These are phyloP conservation scores for Kockiozyma suomiensis DNA, from an alignment of 805 yeast genomes.

Conservation along the genomic window DNA sequence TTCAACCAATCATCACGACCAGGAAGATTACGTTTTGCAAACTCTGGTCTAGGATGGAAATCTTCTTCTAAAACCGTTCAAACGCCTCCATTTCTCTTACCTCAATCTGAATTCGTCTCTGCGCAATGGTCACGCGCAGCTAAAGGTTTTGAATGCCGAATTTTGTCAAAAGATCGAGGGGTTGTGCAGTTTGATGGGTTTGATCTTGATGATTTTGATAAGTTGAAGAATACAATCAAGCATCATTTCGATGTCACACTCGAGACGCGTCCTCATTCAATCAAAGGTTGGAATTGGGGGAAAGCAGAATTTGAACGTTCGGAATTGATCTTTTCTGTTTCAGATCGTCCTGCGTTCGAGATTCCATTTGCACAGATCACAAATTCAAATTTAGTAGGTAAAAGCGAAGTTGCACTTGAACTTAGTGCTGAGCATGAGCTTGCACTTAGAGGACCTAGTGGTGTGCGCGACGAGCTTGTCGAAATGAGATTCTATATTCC, in stretches of 20 bases:
- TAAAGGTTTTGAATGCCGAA: constrained; percentile 84
- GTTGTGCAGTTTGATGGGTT: constrained; percentile 91
- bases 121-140: constrained; percentile 93
- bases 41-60: constrained; percentile 98
- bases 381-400: constrained; percentile 87
- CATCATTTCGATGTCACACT: constrained; percentile 70
- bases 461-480: constrained; percentile 79
- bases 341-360: constrained; percentile 89
- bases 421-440: constrained; percentile 56
- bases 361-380: constrained; percentile 78
- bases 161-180: constrained; percentile 86
- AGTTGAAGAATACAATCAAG: constrained; percentile 80
- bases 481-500: constrained; percentile 94
- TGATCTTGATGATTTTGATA: constrained; percentile 76
- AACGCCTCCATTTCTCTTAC: constrained; percentile 75
- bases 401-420: constrained; percentile 91
- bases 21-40: constrained; percentile 93
- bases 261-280: constrained; percentile 85
- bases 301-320: constrained; percentile 87
- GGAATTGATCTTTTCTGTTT: constrained; percentile 82
- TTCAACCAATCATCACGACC: constrained; percentile 78
- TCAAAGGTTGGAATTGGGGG: constrained; percentile 99
- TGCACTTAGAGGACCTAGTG: constrained; percentile 59
- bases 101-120: constrained; percentile 79
- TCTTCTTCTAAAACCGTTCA: constrained; percentile 45